Evolutionary conservation across 495 filamentous ascomycete genomes (phyloP).

Genomic region (Extremus antarcticus): DNA sequence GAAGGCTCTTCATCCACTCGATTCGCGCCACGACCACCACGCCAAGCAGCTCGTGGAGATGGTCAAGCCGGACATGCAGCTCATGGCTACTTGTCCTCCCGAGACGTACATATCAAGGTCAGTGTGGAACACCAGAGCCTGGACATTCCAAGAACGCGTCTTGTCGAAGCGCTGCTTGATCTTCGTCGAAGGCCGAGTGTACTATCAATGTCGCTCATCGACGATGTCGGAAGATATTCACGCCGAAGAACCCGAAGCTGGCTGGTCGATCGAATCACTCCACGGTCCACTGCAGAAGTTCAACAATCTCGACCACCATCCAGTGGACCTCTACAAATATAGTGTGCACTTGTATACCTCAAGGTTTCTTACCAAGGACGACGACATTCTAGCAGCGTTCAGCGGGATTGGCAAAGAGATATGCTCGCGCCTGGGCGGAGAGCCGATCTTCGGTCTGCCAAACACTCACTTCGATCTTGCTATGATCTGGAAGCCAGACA

Average conservation of each 20-base stretch:
- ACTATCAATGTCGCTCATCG: conserved; percentile 18
- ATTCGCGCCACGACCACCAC: neutral
- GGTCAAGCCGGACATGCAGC: neutral
- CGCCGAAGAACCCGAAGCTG: neutral
- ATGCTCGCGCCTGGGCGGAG: conserved; percentile 9
- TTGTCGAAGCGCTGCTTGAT: conserved; percentile 14
- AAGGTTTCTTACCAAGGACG: conserved; percentile 19
- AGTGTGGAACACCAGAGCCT: conserved; percentile 5
- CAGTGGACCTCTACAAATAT: conserved; percentile 25
- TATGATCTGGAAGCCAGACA: conserved; percentile 23
- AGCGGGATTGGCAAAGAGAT: conserved; percentile 21
- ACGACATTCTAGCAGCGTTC: conserved; percentile 30
- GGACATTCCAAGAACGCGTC: conserved; percentile 18
- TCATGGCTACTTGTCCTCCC: neutral
- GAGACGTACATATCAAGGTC: neutral
- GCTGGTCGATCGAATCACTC: neutral
- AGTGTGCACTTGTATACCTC: conserved; percentile 23
- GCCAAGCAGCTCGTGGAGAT: neutral
- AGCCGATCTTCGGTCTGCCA: conserved; percentile 24
- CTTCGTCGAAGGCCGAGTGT: conserved; percentile 14
- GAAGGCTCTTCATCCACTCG: neutral
- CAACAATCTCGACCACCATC: conserved; percentile 15
- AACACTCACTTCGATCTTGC: conserved; percentile 29
- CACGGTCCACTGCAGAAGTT: conserved; percentile 17
- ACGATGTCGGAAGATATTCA: conserved; percentile 19